Base-by-base conservation (phyloP, 768 basidiomycete genomes). In the Phylloporus sp. region DNA sequence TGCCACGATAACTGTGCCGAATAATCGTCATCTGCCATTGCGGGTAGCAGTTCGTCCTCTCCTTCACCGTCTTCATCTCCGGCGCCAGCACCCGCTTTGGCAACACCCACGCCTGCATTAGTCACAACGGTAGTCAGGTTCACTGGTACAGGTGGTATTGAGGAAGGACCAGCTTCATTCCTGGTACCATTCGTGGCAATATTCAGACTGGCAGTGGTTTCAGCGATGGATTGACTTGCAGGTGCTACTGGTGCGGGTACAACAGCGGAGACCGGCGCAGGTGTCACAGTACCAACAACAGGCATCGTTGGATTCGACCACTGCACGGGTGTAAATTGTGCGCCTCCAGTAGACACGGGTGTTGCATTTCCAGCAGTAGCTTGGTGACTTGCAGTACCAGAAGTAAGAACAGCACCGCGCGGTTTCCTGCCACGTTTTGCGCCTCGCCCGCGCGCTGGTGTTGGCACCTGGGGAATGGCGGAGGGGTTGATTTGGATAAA, bases 11-110 rank as follows among this genome's bases (percentile, higher is more conserved):
- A 65, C 59, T 91, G 90, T 2, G 88, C 86, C 11, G 88, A 89
- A 66, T 90, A 91, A 56, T 91, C 90, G 55, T 91, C 90, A 54
- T 92, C 90, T 2, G 88, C 89, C 89, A 91, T 91, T 8, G 86
- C 87, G 39, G 88, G 87, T 29, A 90, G 64, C 38, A 88, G 65
- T 57, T 91, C 88, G 52, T 91, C 89, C 45, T 91, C 88, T 10
- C 79, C 87, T 51, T 85, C 89, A 0, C 70, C 87, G n/a, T 86
- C 79, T 43, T 78, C 79, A 29, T 75, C 63, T 34, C 52, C 65
- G 9, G 42, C 55, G 16, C 45, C 43, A 1, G 54, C 20, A 1
- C 52, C 63, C 26, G 29, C 23, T 38, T 62, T 70, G 20, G 48
- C 40, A 41, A 34, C 11, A 18, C 53, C 57, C 22, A 35, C 35